phyloP scores from a whole-genome alignment of 2,329 filamentous ascomycete genomes.

The Monilinia fructigena region DNA sequence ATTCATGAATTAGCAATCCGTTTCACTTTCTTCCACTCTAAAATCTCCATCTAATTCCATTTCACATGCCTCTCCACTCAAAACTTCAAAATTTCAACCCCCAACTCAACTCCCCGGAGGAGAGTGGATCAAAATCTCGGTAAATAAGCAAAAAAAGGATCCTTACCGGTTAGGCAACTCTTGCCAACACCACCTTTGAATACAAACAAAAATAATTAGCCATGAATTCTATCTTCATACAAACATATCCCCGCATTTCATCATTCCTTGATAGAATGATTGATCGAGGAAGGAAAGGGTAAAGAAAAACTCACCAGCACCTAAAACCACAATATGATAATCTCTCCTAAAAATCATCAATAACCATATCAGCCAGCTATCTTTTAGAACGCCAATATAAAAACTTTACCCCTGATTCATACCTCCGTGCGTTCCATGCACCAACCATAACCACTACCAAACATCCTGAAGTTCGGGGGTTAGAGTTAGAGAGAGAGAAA shows the following conservation, averaged over 20 bases:
- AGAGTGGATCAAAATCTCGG: conserved; percentile 21
- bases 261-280: background rate
- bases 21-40: background rate
- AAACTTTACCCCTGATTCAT: conserved; percentile 23
- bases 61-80: background rate
- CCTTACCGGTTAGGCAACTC: conserved; percentile 69
- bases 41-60: background rate
- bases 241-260: background rate
- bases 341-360: conserved; percentile 48
- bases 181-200: conserved; percentile 67
- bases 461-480: background rate
- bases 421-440: conserved; percentile 19
- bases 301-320: conserved; percentile 49
- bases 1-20: conserved; percentile 5
- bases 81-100: conserved; percentile 1
- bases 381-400: conserved; percentile 1
- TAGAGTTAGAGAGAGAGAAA: background rate
- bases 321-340: conserved; percentile 66
- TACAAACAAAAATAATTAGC: conserved; percentile 38
- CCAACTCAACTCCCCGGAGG: conserved; percentile 8
- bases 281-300: conserved; percentile 1
- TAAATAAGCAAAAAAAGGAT: conserved; percentile 13
- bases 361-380: conserved; percentile 16
- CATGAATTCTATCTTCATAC: conserved; percentile 3
- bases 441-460: conserved; percentile 5